Conservation (phyloP, 2,329 filamentous ascomycete species). For the Trichoderma semiorbis region DNA sequence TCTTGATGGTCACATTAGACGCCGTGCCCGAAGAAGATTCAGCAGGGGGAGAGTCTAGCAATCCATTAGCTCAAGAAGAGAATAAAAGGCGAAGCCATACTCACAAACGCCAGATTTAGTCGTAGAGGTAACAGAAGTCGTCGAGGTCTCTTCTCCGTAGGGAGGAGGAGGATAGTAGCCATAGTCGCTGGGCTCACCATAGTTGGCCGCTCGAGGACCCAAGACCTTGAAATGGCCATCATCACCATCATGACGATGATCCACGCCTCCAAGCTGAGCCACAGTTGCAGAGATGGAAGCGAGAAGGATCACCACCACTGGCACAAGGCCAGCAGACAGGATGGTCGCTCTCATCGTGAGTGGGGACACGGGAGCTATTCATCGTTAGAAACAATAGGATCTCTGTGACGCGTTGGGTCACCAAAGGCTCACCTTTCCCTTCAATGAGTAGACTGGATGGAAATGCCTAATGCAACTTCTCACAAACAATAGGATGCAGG, state of each 20-base stretch:
- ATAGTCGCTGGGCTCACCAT: slow-evolving; percentile 23
- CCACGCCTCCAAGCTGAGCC: slow-evolving; percentile 2
- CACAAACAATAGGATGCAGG: background rate
- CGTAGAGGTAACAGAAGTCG: background rate
- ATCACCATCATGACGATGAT: background rate
- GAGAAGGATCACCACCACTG: slow-evolving; percentile 26
- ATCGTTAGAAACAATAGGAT: slow-evolving; percentile 11
- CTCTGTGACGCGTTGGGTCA: background rate
- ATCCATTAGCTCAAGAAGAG: background rate
- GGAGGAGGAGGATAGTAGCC: slow-evolving; percentile 22
- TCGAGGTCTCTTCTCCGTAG: slow-evolving; percentile 21
- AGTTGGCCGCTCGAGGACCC: slow-evolving; percentile 16
- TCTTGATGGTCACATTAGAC: background rate
- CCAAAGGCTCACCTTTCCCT: slow-evolving; percentile 4
- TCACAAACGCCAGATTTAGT: slow-evolving; percentile 18
- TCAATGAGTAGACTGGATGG: background rate
- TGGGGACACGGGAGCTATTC: slow-evolving; percentile 8
- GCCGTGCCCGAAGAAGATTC: slow-evolving; percentile 6
- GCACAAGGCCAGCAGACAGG: slow-evolving; percentile 33
- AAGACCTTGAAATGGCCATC: slow-evolving; percentile 8
- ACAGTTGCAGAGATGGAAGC: slow-evolving; percentile 17
- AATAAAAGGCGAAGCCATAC: background rate
- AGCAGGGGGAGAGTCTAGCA: background rate
- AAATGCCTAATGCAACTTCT: background rate
- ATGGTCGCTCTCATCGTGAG: slow-evolving; percentile 37